Percentiles rank a stretch among this genome's conserved stretches.
phyloP scores from a whole-genome alignment of 192 early-diverging fungal species.

The Dispira parvispora region DNA sequence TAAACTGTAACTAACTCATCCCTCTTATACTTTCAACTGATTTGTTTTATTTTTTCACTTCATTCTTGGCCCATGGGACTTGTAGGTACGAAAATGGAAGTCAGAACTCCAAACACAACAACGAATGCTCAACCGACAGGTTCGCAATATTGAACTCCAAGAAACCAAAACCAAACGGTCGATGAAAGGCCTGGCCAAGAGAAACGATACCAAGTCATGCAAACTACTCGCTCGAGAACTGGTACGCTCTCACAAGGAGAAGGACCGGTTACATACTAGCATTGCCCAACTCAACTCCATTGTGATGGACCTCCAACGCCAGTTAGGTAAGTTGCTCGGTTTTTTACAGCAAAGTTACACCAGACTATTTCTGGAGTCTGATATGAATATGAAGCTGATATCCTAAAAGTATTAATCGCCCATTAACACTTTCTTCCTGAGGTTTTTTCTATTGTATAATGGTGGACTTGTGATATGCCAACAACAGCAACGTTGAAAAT shows the following conservation, averaged over 20 bases:
- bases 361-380: no score
- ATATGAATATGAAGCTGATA: neutral
- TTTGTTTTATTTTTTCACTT: no score
- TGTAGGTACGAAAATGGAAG: constrained; percentile 84
- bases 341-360: neutral
- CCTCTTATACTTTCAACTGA: no score
- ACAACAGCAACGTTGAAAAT: constrained; percentile 67
- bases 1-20: no score
- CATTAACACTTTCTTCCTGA: no score
- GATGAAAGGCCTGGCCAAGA: constrained; percentile 79
- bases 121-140: constrained; percentile 70
- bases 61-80: no score
- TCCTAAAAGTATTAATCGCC: neutral
- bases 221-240: constrained; percentile 72
- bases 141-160: constrained; percentile 61
- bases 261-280: constrained; percentile 60
- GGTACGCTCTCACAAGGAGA: constrained; percentile 59
- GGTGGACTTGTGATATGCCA: neutral
- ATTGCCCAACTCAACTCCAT: constrained; percentile 92
- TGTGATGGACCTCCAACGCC: constrained; percentile 72
- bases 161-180: constrained; percentile 61
- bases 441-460: no score
- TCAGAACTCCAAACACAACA: constrained; percentile 64
- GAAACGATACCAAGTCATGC: constrained; percentile 55
- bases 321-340: constrained; percentile 41